Evolutionary conservation across 768 basidiomycete species (phyloP).

Genomic region (Termitomyces sp.): DNA sequence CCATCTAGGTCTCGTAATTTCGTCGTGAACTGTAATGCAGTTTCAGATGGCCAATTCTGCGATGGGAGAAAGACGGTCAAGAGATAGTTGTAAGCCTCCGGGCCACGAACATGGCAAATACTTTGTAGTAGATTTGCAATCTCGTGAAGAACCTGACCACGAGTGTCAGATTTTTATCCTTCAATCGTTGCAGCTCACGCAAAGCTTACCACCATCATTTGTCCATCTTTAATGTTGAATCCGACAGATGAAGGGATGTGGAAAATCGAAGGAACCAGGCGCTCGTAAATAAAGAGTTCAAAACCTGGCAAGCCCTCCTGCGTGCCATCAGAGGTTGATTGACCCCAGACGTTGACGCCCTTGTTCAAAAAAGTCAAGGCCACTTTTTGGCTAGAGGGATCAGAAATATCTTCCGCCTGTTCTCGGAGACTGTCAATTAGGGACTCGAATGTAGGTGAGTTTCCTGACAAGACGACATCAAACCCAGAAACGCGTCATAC

Average conservation of each 20-base stretch:
- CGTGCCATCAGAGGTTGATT: constrained; percentile 36
- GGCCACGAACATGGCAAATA: constrained; percentile 68
- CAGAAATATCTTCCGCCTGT: constrained; percentile 71
- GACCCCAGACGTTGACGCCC: constrained; percentile 66
- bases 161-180: not conserved
- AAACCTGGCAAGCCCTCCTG: constrained; percentile 73
- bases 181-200: not conserved
- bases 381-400: constrained; percentile 69
- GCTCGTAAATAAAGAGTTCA: constrained; percentile 87
- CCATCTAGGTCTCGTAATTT: constrained; percentile 71
- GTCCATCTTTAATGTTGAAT: constrained; percentile 88
- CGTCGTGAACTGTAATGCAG: constrained; percentile 63
- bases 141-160: constrained; percentile 75
- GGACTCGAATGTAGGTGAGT: constrained; percentile 59
- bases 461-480: constrained; percentile 21
- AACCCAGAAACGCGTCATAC: not conserved
- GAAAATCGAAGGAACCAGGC: constrained; percentile 78
- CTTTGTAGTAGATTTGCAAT: constrained; percentile 81
- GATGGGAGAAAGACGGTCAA: constrained; percentile 77
- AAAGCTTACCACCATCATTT: constrained; percentile 66
- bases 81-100: constrained; percentile 82
- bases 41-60: constrained; percentile 77
- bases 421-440: constrained; percentile 70
- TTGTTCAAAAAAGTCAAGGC: constrained; percentile 76
- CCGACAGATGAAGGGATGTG: constrained; percentile 70